These are phyloP conservation scores for Mimosa pudica DNA, from an alignment of 306 rosid species.

Conservation along the genomic window DNA sequence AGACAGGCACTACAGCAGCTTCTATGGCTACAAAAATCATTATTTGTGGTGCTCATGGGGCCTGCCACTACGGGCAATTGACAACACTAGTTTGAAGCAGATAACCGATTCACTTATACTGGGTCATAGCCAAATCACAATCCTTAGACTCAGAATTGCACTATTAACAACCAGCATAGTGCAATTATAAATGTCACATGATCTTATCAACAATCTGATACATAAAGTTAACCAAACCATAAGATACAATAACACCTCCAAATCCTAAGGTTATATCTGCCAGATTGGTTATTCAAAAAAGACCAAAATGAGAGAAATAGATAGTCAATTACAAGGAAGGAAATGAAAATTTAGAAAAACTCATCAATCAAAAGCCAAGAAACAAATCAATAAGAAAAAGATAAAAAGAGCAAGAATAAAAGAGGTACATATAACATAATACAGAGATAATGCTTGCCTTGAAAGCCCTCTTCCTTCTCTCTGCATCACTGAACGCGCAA, in stretches of 20 bases:
- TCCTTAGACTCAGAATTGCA: neutral
- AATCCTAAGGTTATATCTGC: neutral
- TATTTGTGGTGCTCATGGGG: neutral
- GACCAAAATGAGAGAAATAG: neutral
- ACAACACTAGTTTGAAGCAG: neutral
- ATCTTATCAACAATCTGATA: neutral
- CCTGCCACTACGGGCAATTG: neutral
- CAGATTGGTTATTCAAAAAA: conserved; percentile 12
- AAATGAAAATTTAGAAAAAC: conserved; percentile 23
- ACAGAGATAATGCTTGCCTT: no score
- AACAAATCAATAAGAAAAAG: no score
- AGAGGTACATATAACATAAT: no score
- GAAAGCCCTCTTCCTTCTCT: no score
- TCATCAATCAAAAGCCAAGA: no score
- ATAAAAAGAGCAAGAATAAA: no score
- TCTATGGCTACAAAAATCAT: neutral
- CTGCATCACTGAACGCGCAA: no score
- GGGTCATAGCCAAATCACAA: conserved; percentile 6
- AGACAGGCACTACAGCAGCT: neutral
- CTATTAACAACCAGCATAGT: neutral
- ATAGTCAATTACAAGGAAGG: neutral
- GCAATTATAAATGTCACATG: neutral
- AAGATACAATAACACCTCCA: neutral
- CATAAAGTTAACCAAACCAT: neutral
- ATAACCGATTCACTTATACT: neutral